Evolutionary conservation across 371 early-diverging fungal species (phyloP), one percentile per base, ranked within the genome.

Genomic region (Nematocida parisii): DNA sequence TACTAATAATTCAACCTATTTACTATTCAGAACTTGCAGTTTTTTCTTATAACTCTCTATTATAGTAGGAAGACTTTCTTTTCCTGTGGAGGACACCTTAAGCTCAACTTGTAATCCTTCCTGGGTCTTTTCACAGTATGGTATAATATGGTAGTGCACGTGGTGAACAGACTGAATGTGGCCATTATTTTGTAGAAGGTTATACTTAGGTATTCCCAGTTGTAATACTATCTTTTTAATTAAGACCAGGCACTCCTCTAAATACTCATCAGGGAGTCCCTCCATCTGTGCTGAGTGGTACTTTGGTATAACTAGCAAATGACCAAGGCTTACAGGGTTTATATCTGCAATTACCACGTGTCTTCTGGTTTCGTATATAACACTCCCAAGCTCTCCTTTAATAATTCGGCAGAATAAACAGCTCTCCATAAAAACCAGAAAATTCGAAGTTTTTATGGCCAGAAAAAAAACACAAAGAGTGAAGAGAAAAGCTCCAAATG

Each of bases 101-200:
- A 72, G 74, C 47, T 66, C 33, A 15, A 84, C 60, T 15, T 44
- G 64, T 4, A 86, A 54, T n/a, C 73, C 71, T 42, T 77, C 80
- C 50, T 64, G n/a, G 5, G n/a, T 57, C 4, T 83, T 84, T 40
- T 56, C 61, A 45, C 61, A 45, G 72, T 50, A 86, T 4, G 86
- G 85, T 45, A 86, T 83, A 0, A 88, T 33, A 61, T 88, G 88
- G 55, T 87, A 85, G 70, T 88, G 88, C 13, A 84, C 80, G 72
- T 88, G 88, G n/a, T 18, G 52, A 4, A 88, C 83, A 11, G 55
- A 42, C 72, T 88, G 88, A 11, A 75, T 60, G 68, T 86, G 71
- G 18, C 66, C 77, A 66, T 86, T 88, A 68, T 88, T 88, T 61
- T 88, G 84, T 18, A 88, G 50, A 39, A 88, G 67, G 55, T 88